These are phyloP conservation scores for Starmera dryadoides DNA, from an alignment of 805 yeast genomes.

Conservation along the genomic window DNA sequence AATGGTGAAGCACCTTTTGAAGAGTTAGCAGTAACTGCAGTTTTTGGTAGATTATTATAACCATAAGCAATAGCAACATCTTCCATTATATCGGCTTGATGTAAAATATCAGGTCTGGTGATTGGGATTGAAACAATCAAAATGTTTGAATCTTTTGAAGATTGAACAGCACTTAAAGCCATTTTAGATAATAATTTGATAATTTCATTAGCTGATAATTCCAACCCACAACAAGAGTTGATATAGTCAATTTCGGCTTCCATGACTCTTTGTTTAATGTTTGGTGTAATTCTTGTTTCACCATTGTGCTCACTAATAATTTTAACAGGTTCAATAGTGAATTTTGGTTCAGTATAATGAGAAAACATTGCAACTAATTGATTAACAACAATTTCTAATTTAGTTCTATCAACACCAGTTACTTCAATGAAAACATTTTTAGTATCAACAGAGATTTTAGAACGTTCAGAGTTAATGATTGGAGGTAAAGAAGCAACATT, in stretches of 20 bases:
- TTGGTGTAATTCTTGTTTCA: conserved; percentile 71
- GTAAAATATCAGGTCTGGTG: conserved; percentile 93
- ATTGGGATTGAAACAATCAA: conserved; percentile 62
- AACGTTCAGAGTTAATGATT: conserved; percentile 85
- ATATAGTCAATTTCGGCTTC: conserved; percentile 76
- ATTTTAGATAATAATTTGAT: conserved; percentile 64
- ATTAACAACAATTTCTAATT: conserved; percentile 87
- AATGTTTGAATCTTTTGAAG: conserved; percentile 35
- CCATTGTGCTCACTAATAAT: conserved; percentile 76
- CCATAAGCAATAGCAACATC: conserved; percentile 97
- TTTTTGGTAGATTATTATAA: conserved; percentile 77
- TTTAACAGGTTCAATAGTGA: conserved; percentile 85
- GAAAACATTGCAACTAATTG: conserved; percentile 95
- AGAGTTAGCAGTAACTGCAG: conserved; percentile 70
- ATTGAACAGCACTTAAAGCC: conserved; percentile 64
- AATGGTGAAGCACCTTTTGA: conserved; percentile 77
- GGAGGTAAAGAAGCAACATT: conserved; percentile 93
- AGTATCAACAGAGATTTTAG: conserved; percentile 82
- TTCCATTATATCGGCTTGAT: conserved; percentile 97
- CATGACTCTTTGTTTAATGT: conserved; percentile 57
- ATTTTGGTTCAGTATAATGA: conserved; percentile 72
- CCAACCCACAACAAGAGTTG: conserved; percentile 88
- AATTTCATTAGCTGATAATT: conserved; percentile 62
- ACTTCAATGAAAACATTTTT: conserved; percentile 86
- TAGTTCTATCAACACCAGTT: conserved; percentile 93